Percentiles rank a stretch among this genome's conserved stretches.
Conservation (phyloP, 495 filamentous ascomycete genomes). For the Letharia columbiana region DNA sequence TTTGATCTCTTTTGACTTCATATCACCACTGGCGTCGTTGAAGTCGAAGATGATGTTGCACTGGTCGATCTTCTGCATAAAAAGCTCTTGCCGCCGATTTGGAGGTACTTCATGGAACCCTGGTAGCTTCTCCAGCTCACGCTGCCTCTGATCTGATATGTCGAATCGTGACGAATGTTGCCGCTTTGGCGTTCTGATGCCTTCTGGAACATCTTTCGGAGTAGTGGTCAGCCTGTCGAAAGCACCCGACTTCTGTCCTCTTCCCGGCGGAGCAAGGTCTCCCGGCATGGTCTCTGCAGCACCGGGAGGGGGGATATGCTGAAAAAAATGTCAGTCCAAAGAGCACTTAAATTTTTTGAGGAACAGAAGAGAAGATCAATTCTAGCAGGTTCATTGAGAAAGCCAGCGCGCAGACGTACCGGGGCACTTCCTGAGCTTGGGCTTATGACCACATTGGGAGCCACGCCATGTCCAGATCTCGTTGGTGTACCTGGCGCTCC, state of each 20-base stretch:
- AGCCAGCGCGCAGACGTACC: constrained; percentile 51
- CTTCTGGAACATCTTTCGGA: constrained; percentile 92
- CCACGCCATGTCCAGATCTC: constrained; percentile 55
- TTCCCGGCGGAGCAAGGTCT: constrained; percentile 88
- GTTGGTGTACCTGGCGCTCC: constrained; percentile 62
- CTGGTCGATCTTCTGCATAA: constrained; percentile 99
- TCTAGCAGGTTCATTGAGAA: neutral
- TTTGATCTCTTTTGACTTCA: constrained; percentile 99
- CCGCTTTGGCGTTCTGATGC: constrained; percentile 86
- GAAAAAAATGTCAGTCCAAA: constrained; percentile 30
- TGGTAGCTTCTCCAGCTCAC: constrained; percentile 92
- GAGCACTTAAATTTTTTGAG: neutral
- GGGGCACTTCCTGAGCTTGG: constrained; percentile 62
- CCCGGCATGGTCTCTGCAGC: constrained; percentile 96
- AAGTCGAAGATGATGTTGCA: constrained; percentile 99
- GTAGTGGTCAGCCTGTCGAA: constrained; percentile 89
- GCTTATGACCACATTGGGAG: constrained; percentile 91
- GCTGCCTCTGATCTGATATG: constrained; percentile 81
- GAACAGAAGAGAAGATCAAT: neutral
- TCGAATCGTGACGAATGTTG: constrained; percentile 97
- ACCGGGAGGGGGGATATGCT: constrained; percentile 87
- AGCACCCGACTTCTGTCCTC: constrained; percentile 74
- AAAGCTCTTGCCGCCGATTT: constrained; percentile 89
- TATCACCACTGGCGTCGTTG: constrained; percentile 94
- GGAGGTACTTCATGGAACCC: constrained; percentile 99